These are phyloP conservation scores for Alternaria consortialis DNA, from an alignment of 2,329 filamentous ascomycete genomes.

Conservation along the genomic window DNA sequence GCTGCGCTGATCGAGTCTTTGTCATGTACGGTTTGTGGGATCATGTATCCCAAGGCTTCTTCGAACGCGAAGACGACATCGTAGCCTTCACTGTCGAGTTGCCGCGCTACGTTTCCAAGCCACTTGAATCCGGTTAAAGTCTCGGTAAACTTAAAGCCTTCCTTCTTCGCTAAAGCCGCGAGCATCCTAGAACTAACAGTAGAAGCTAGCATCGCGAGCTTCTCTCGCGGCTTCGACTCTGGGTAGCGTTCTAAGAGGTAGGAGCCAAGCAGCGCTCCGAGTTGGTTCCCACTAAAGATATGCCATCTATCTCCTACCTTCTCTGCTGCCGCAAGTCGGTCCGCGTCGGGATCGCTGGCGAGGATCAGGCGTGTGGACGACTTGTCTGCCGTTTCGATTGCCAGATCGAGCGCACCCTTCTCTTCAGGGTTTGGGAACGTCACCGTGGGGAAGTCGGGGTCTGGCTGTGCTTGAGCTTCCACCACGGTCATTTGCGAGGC, in stretches of 20 bases:
- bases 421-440: slow-evolving; percentile 73
- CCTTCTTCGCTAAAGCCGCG: slow-evolving; percentile 62
- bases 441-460: slow-evolving; percentile 71
- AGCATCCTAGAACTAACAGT: slow-evolving; percentile 73
- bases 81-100: slow-evolving; percentile 59
- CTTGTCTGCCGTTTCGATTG: slow-evolving; percentile 64
- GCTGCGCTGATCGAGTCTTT: slow-evolving; percentile 72
- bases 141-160: slow-evolving; percentile 67
- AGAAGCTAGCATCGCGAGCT: slow-evolving; percentile 67
- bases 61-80: slow-evolving; percentile 68
- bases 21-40: slow-evolving; percentile 68
- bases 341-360: slow-evolving; percentile 72
- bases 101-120: slow-evolving; percentile 68
- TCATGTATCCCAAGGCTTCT: slow-evolving; percentile 74
- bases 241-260: slow-evolving; percentile 63
- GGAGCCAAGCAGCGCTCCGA: slow-evolving; percentile 68
- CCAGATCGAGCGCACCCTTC: slow-evolving; percentile 67
- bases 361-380: slow-evolving; percentile 62
- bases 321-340: slow-evolving; percentile 69
- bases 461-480: slow-evolving; percentile 62
- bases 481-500: slow-evolving; percentile 59
- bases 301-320: slow-evolving; percentile 66
- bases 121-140: slow-evolving; percentile 74
- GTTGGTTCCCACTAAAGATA: slow-evolving; percentile 71
- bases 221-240: slow-evolving; percentile 45